Evolutionary conservation across 768 basidiomycete species (phyloP), one percentile per base, ranked within the genome.

Genomic region (Agrocybe chaxingu): DNA sequence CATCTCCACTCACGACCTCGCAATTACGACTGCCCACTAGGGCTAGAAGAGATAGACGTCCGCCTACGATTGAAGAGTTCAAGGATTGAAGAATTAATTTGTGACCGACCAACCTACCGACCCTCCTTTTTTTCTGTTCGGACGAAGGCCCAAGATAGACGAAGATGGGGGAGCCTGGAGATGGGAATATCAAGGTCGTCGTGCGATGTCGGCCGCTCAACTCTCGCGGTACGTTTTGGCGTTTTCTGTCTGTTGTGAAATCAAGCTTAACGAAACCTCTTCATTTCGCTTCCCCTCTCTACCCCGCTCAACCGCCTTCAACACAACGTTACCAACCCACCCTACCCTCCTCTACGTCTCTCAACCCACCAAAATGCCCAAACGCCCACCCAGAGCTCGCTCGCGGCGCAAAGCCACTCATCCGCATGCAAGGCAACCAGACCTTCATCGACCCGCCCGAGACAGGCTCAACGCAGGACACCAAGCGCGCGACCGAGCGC

Each of bases 171-270:
- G 88, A 89, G 68, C 77, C 76, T 60, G 88, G 87, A 59, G 88
- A 89, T 66, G 89, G 89, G 48, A 92, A 92, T 73, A 92, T 92
- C 78, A 92, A 92, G 75, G 89, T 92, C 69, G 89, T 90, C 44
- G 86, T 90, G 57, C 89, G 96, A 85, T 98, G 95, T 77, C 81
- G 96, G 59, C 96, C 96, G 47, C 86, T 98, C 72, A 99, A 99
- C 68, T 73, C 86, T 63, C 86, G 95, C 70, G 95, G 94, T 94
- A 60, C 64, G 84, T 73, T 33, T 29, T 33, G 36, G 18, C 41
- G 38, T 38, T 24, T 29, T 32, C 38, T 6, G 34, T 32, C 29
- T 34, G 6, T 2, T 6, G 12, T 5, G 12, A 8, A 47, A 35
- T 33, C 31, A 16, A n/a, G 34, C 45, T 52, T 10, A 52, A 31